Evolutionary conservation across 768 basidiomycete species (phyloP).

Genomic region (Coprinellus micaceus): DNA sequence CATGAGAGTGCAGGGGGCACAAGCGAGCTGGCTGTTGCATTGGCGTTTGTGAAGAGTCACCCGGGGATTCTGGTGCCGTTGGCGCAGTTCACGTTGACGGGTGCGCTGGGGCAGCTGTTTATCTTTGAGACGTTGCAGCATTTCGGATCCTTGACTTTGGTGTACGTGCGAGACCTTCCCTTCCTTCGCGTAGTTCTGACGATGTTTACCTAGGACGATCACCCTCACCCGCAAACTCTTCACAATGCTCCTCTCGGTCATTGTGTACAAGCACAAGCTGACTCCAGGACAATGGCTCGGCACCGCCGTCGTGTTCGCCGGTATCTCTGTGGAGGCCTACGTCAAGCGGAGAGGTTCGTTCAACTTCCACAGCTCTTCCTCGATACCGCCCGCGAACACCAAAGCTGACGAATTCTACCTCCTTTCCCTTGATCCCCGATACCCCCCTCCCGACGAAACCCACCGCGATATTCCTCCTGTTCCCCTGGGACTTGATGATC

Average conservation of each 20-base stretch:
- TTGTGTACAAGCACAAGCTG: constrained; percentile 86
- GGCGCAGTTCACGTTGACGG: constrained; percentile 81
- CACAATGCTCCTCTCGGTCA: constrained; percentile 94
- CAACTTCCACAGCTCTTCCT: constrained; percentile 7
- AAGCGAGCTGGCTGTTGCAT: constrained; percentile 63
- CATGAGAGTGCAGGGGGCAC: constrained; percentile 60
- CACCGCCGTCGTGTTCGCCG: constrained; percentile 90
- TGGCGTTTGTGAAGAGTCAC: constrained; percentile 74
- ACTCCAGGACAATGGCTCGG: constrained; percentile 88
- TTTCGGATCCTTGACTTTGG: constrained; percentile 85
- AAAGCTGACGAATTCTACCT: not conserved
- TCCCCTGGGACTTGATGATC: not conserved
- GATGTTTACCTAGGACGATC: constrained; percentile 61
- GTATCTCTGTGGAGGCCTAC: constrained; percentile 89
- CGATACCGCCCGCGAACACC: not conserved
- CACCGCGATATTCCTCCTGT: too few relatives aligned
- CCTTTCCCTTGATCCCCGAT: constrained; percentile 7
- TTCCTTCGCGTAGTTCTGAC: not conserved
- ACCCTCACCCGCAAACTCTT: constrained; percentile 96
- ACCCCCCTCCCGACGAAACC: too few relatives aligned
- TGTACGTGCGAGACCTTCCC: constrained; percentile 44
- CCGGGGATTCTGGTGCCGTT: constrained; percentile 73
- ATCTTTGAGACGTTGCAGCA: constrained; percentile 95
- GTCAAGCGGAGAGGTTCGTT: constrained; percentile 80
- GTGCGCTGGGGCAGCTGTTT: constrained; percentile 93